A percentile compares a stretch with the other conserved stretches of the same genome.
Evolutionary conservation across 1,284 basidiomycete genomes (phyloP).

Genomic region (Cutaneotrichosporon mucoides): DNA sequence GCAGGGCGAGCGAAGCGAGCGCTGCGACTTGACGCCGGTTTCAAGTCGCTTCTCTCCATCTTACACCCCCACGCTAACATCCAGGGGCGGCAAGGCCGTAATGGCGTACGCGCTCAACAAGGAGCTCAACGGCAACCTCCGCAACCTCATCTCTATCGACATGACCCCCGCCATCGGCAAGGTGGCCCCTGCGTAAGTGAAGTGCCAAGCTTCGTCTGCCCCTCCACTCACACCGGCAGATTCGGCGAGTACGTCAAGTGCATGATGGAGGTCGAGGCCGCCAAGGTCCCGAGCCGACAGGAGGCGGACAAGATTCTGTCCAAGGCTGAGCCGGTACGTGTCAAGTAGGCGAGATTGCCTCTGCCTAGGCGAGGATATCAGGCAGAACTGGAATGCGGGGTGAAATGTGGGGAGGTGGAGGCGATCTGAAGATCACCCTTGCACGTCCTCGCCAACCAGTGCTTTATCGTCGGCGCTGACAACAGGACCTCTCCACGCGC

Average conservation of each 20-base stretch:
- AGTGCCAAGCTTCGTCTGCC: not conserved
- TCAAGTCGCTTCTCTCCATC: too few relatives aligned
- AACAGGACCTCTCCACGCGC: constrained; percentile 50
- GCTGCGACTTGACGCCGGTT: too few relatives aligned
- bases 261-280: constrained; percentile 53
- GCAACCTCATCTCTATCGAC: constrained; percentile 54
- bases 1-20: constrained; percentile 11
- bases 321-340: constrained; percentile 48
- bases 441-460: too few relatives aligned
- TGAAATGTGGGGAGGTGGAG: not conserved
- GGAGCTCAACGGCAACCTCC: constrained; percentile 43
- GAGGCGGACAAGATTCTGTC: constrained; percentile 55
- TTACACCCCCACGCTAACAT: too few relatives aligned
- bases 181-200: constrained; percentile 52
- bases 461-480: not conserved
- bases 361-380: too few relatives aligned
- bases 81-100: constrained; percentile 56
- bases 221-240: constrained; percentile 17
- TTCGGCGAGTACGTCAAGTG: constrained; percentile 51
- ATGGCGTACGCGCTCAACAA: constrained; percentile 54
- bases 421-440: not conserved
- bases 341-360: constrained; percentile 12
- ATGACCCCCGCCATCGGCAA: constrained; percentile 55
- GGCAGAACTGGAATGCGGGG: not conserved
- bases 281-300: constrained; percentile 47